Percentiles rank a stretch among this genome's conserved stretches.
Conservation (phyloP, 2,329 filamentous ascomycete genomes). For the Aspergillus terreus region DNA sequence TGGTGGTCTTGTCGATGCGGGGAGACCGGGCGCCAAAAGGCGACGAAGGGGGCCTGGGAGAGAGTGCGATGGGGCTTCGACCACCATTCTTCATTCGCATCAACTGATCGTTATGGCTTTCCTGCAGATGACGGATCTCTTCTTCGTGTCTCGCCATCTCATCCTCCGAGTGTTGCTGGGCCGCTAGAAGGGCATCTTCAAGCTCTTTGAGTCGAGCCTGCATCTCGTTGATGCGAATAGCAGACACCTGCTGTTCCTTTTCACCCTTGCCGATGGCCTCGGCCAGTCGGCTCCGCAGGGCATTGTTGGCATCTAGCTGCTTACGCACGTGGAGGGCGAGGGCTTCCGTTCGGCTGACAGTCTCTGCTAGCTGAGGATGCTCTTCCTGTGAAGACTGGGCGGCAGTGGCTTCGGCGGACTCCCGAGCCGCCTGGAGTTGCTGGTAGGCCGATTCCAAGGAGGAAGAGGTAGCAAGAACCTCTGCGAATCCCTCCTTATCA, state of each 20-base stretch:
- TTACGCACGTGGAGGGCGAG: constrained; percentile 74
- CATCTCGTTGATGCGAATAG: constrained; percentile 75
- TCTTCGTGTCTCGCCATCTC: constrained; percentile 80
- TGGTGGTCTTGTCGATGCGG: constrained; percentile 58
- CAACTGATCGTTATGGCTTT: constrained; percentile 73
- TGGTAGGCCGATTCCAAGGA: constrained; percentile 71
- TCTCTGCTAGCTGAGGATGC: constrained; percentile 65
- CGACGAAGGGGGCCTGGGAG: constrained; percentile 59
- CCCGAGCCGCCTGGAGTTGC: constrained; percentile 65
- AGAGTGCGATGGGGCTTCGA: constrained; percentile 45
- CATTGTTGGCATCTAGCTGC: constrained; percentile 74
- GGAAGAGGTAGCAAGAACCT: constrained; percentile 59
- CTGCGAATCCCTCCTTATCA: constrained; percentile 38
- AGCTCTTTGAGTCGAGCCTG: constrained; percentile 75
- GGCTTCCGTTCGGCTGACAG: constrained; percentile 73
- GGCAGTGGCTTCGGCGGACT: constrained; percentile 64
- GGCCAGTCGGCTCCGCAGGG: constrained; percentile 70
- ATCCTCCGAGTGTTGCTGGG: constrained; percentile 84
- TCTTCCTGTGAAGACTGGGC: constrained; percentile 70
- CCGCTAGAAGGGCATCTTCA: constrained; percentile 77
- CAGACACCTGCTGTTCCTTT: constrained; percentile 73
- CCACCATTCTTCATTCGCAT: constrained; percentile 62
- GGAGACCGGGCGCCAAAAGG: constrained; percentile 59
- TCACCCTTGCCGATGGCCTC: constrained; percentile 82
- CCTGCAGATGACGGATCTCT: constrained; percentile 70